phyloP scores from a whole-genome alignment of 176 grass and related monocot species.

The Zizania latifolia region DNA sequence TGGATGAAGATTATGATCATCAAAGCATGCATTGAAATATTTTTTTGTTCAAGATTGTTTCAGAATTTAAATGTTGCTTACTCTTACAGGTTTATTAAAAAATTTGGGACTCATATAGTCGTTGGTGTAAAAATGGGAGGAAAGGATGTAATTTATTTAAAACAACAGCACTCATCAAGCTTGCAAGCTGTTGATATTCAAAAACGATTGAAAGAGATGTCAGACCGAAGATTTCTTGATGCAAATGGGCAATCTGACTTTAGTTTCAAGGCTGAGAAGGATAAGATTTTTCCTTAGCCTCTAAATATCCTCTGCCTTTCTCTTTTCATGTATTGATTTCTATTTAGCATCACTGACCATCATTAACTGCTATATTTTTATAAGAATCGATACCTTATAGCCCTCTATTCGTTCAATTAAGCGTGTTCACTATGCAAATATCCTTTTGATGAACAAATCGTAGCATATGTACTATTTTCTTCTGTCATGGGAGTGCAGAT shows the following conservation, averaged over 20 bases:
- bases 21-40: neutral
- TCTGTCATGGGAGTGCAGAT: neutral
- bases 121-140: slow-evolving; percentile 97
- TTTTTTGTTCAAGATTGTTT: neutral
- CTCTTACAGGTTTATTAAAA: slow-evolving; percentile 86
- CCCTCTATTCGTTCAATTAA: neutral
- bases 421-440: neutral
- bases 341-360: neutral
- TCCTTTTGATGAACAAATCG: neutral
- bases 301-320: neutral
- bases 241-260: slow-evolving; percentile 52
- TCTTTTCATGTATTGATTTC: neutral
- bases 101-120: slow-evolving; percentile 92
- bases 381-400: neutral
- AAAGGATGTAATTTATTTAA: slow-evolving; percentile 92
- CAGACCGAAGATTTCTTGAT: slow-evolving; percentile 71
- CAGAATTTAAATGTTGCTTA: neutral
- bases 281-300: slow-evolving; percentile 52
- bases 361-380: neutral
- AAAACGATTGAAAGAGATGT: slow-evolving; percentile 77
- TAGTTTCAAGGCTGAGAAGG: slow-evolving; percentile 51
- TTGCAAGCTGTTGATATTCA: slow-evolving; percentile 84
- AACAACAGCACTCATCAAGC: slow-evolving; percentile 73
- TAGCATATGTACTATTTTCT: neutral
- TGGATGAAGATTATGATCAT: neutral